Evolutionary conservation across 1,139 yeast species (phyloP), one percentile per base, ranked within the genome.

Genomic region (Meyerozyma guilliermondii): DNA sequence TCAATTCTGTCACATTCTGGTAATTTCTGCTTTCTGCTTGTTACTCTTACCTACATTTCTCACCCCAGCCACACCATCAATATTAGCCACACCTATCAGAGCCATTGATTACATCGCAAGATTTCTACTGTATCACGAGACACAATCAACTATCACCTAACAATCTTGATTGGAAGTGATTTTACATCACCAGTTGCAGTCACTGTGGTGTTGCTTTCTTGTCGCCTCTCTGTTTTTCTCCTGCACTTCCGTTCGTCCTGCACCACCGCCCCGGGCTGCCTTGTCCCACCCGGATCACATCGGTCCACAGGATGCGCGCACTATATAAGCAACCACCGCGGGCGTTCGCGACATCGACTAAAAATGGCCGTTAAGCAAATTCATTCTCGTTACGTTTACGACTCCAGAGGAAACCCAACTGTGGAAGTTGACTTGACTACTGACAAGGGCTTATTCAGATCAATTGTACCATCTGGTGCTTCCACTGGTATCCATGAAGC

Each of bases 321-420:
- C 35, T 33, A 18, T 33, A 33, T 33, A 17, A 33, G 35, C 35
- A 18, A 10, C 35, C 35, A 33, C 22, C 22, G 8, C 35, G 16
- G 10, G 8, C 24, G n/a, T 18, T 13, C 33, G 33, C 33, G 18
- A 14, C 33, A 29, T 7, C 34, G 10, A 26, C 28, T 8, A 16
- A 43, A 38, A 43, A 52, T 52, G 56, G 48, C 56, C 43, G 46
- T 50, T 41, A 34, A 52, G 36, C 51, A 51, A 39, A 38, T 52
- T 29, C 49, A 45, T 41, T 48, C 56, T 30, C 53, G 56, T 42
- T 46, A 42, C 45, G 54, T 52, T 46, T 52, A 52, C 54, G 56
- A 52, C 54, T 52, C 56, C 51, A 48, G 56, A 47, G 56, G 56
- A 40, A 52, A 52, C 54, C 56, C 56, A 41, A 52, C 56, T 44